Base-by-base conservation (phyloP, 2,329 filamentous ascomycete species). In the Helotiales sp. region DNA sequence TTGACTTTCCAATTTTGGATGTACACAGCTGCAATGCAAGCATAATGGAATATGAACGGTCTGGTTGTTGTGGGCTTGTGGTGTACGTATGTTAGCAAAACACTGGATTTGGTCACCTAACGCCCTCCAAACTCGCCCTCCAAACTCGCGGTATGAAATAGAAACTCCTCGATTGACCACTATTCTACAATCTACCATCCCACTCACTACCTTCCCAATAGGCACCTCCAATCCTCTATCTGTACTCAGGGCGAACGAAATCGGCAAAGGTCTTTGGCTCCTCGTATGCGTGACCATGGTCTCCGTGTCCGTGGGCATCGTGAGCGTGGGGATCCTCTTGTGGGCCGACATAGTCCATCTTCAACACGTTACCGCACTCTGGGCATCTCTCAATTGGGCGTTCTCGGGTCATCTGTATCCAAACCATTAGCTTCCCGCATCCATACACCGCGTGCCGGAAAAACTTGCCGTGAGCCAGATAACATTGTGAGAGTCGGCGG, bases 241-340 rank as follows among this genome's bases (percentile, higher is more conserved):
- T 89, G 87, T 98, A 99, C 80, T 97, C 89, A 69, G 94, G 93
- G 88, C 92, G 93, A 83, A 99, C 89, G 83, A 87, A 98, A 86
- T 99, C 92, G 82, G 93, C 93, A 80, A 98, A 95, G 76, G 93
- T 97, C 91, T 97, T 97, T 80, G 93, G 93, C 84, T 97, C 93
- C 83, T 96, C 93, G 79, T 85, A 71, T 26, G 47, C 85, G 75
- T 81, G 79, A 77, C 87, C 84, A 76, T 82, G 79, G 80, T 85
- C 84, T 73, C 81, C 80, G 77, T 89, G 85, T 74, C 80, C 79
- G 76, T 80, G 71, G 45, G 74, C 76, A 72, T 79, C 76, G 76
- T 87, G 84, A 68, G 78, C 78, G 78, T 89, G 86, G 70, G 81
- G 82, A 75, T 84, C 82, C 80, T 92, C 91, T 79, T 89, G 80